A percentile compares a stretch with the other conserved stretches of the same genome.
These are phyloP conservation scores for Mallotus repandus DNA, from an alignment of 441 rosid species.

Conservation along the genomic window DNA sequence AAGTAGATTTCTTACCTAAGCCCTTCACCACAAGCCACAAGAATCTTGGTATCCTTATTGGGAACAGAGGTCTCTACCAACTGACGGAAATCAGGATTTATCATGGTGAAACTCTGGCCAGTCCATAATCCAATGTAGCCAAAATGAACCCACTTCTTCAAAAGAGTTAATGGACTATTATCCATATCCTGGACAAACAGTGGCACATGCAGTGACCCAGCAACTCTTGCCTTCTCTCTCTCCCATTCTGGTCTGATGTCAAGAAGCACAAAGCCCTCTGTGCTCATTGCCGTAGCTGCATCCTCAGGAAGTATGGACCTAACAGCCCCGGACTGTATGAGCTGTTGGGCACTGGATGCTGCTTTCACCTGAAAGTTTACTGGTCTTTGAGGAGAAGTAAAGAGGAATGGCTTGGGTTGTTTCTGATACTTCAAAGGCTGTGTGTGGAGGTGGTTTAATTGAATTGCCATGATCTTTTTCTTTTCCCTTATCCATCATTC, in stretches of 20 bases:
- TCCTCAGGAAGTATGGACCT: slow-evolving; percentile 58
- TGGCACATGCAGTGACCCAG: slow-evolving; percentile 76
- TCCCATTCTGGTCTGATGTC: slow-evolving; percentile 91
- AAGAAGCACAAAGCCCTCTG: slow-evolving; percentile 58
- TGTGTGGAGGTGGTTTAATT: slow-evolving; percentile 30
- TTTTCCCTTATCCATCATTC: slow-evolving; percentile 25
- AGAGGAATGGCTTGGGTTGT: slow-evolving; percentile 10
- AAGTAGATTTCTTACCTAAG: slow-evolving; percentile 48
- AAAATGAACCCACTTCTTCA: slow-evolving; percentile 93
- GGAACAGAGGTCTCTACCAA: slow-evolving; percentile 57
- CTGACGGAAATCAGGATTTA: slow-evolving; percentile 56
- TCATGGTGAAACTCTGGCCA: slow-evolving; percentile 74
- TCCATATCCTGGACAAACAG: slow-evolving; percentile 71
- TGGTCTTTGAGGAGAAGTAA: slow-evolving; percentile 20
- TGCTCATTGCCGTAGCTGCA: slow-evolving; percentile 47
- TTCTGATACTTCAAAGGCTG: slow-evolving; percentile 24
- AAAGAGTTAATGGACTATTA: slow-evolving; percentile 58
- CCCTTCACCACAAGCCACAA: slow-evolving; percentile 94
- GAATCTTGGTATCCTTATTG: slow-evolving; percentile 57
- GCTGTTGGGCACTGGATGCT: slow-evolving; percentile 38
- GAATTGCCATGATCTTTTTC: slow-evolving; percentile 35
- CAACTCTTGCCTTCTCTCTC: slow-evolving; percentile 71
- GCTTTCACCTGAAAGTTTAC: slow-evolving; percentile 28
- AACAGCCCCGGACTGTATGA: slow-evolving; percentile 61
- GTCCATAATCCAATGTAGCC: slow-evolving; percentile 94